These are phyloP conservation scores for Plantago lanceolata DNA, from an alignment of 305 asterid species.

Conservation along the genomic window DNA sequence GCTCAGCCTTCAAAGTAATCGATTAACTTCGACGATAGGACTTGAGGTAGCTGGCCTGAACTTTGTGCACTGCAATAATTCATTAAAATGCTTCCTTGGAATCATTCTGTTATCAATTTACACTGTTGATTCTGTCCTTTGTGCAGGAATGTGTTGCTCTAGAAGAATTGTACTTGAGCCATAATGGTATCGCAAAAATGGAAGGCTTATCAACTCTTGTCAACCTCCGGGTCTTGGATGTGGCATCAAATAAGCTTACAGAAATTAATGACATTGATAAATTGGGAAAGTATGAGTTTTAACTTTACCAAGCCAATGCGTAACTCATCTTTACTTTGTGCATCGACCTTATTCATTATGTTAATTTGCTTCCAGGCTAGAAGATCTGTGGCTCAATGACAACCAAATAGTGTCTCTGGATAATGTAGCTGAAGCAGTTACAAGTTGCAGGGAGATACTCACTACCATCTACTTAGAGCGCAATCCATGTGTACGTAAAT, in stretches of 20 bases:
- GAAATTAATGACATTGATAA: constrained; percentile 58
- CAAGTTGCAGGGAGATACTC: constrained; percentile 61
- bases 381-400: constrained; percentile 97
- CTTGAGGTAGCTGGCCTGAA: constrained; percentile 59
- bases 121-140: background rate
- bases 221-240: constrained; percentile 86
- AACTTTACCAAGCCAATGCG: constrained; percentile 19
- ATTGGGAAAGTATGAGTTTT: constrained; percentile 47
- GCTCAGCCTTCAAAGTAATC: constrained; percentile 96
- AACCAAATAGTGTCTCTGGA: constrained; percentile 67
- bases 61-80: constrained; percentile 14
- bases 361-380: constrained; percentile 52
- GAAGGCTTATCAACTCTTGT: constrained; percentile 76
- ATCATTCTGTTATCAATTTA: background rate
- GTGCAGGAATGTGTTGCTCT: constrained; percentile 75
- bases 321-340: background rate
- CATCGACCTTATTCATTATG: constrained; percentile 17
- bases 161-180: constrained; percentile 94
- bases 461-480: constrained; percentile 95
- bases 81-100: background rate
- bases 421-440: constrained; percentile 60
- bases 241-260: constrained; percentile 81
- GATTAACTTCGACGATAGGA: constrained; percentile 71
- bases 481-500: constrained; percentile 77
- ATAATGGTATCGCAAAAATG: constrained; percentile 85